A percentile compares a stretch with the other conserved stretches of the same genome.
Evolutionary conservation across 306 rosid genomes (phyloP).

Genomic region (Betula pendula): DNA sequence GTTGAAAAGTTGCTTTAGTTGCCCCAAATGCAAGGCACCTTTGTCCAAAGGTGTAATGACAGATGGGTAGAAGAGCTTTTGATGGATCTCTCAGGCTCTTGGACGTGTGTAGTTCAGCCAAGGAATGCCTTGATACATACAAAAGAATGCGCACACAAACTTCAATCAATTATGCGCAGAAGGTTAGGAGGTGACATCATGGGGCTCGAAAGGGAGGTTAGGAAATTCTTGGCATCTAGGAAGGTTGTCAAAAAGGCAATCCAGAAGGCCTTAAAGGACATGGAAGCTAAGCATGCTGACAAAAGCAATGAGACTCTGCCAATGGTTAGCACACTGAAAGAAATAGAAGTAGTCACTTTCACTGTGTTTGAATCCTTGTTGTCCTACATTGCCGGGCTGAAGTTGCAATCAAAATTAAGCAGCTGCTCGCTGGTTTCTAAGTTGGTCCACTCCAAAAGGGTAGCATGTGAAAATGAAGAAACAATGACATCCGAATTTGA

Average conservation of each 20-base stretch:
- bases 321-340: slow-evolving; percentile 22
- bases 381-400: neutral
- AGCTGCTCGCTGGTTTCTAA: slow-evolving; percentile 21
- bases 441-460: slow-evolving; percentile 30
- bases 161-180: slow-evolving; percentile 25
- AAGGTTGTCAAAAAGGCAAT: too few relatives aligned
- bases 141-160: slow-evolving; percentile 26
- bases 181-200: slow-evolving; percentile 4
- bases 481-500: slow-evolving; percentile 19
- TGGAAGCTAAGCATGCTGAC: slow-evolving; percentile 14
- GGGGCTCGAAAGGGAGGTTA: slow-evolving; percentile 20
- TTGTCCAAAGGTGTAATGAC: neutral
- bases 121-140: slow-evolving; percentile 26
- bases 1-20: slow-evolving; percentile 16
- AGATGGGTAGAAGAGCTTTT: slow-evolving; percentile 1
- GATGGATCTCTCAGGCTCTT: slow-evolving; percentile 25
- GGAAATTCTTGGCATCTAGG: slow-evolving; percentile 18
- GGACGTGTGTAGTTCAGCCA: slow-evolving; percentile 22
- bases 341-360: slow-evolving; percentile 28
- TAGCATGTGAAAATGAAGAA: slow-evolving; percentile 13
- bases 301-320: slow-evolving; percentile 8
- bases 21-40: neutral
- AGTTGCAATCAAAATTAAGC: slow-evolving; percentile 10
- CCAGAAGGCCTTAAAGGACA: slow-evolving; percentile 23
- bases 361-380: slow-evolving; percentile 20